Conservation (phyloP, 2,329 filamentous ascomycete species). For the Alternaria arbusti region DNA sequence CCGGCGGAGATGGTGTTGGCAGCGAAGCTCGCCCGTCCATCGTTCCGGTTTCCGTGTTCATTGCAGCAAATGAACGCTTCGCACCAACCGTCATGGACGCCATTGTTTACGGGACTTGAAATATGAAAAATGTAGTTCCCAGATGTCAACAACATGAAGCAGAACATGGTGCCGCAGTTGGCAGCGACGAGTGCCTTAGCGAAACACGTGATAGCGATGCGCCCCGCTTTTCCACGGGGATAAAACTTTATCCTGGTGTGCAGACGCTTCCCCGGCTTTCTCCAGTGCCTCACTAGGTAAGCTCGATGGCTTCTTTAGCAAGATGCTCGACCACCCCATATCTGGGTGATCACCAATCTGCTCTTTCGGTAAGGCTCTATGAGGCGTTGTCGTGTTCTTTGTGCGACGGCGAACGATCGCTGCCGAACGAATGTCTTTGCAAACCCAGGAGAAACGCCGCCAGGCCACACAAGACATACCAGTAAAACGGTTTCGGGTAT, state of each 20-base stretch:
- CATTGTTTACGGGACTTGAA: slow-evolving; percentile 21
- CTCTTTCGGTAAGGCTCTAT: neutral
- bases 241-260: slow-evolving; percentile 15
- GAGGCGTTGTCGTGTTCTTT: neutral
- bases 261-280: slow-evolving; percentile 15
- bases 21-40: slow-evolving; percentile 18
- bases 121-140: neutral
- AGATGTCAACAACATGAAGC: slow-evolving; percentile 7
- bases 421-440: slow-evolving; percentile 22
- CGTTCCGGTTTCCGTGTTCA: slow-evolving; percentile 24
- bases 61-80: slow-evolving; percentile 37
- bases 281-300: slow-evolving; percentile 1
- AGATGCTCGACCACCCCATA: neutral
- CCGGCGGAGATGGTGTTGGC: slow-evolving; percentile 18
- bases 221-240: slow-evolving; percentile 9
- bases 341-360: neutral
- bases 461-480: slow-evolving; percentile 20
- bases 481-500: slow-evolving; percentile 66
- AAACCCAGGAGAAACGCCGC: slow-evolving; percentile 28
- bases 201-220: slow-evolving; percentile 8
- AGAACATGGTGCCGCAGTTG: slow-evolving; percentile 6
- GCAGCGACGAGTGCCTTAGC: slow-evolving; percentile 4
- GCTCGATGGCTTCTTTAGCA: slow-evolving; percentile 9
- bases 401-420: neutral
- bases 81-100: slow-evolving; percentile 32